phyloP scores from a whole-genome alignment of 768 basidiomycete species.

The Asterophora parasitica region DNA sequence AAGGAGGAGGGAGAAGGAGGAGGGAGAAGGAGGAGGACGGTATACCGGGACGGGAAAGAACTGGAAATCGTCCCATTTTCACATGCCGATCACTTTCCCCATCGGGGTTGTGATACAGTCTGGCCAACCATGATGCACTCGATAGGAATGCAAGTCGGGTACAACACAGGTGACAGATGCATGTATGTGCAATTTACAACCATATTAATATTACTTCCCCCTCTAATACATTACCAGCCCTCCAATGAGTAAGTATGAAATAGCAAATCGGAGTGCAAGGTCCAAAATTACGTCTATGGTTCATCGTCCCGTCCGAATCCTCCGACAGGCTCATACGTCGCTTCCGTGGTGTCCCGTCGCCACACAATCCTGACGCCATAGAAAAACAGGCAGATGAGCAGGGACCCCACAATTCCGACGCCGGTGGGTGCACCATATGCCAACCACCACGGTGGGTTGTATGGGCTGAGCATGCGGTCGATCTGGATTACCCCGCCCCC shows the following conservation, averaged over 20 bases:
- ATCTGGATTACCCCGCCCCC: constrained; percentile 90
- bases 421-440: constrained; percentile 67
- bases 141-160: no score
- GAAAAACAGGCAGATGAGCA: constrained; percentile 65
- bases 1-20: no score
- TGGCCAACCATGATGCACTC: no score
- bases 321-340: constrained; percentile 87
- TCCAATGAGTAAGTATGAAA: neutral
- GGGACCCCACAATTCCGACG: constrained; percentile 54
- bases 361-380: constrained; percentile 67
- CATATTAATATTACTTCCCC: neutral
- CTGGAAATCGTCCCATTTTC: neutral
- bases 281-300: constrained; percentile 15
- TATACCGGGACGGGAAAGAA: neutral
- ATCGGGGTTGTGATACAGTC: neutral
- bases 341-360: constrained; percentile 72
- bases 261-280: neutral
- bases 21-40: no score
- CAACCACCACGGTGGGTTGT: constrained; percentile 81
- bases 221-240: neutral
- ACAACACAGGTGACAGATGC: no score
- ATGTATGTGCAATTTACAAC: neutral
- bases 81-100: constrained; percentile 4
- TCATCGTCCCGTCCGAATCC: constrained; percentile 66
- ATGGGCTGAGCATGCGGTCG: constrained; percentile 79